Conservation (phyloP, 371 early-diverging fungal species). For the Syncephalastrum racemosum region DNA sequence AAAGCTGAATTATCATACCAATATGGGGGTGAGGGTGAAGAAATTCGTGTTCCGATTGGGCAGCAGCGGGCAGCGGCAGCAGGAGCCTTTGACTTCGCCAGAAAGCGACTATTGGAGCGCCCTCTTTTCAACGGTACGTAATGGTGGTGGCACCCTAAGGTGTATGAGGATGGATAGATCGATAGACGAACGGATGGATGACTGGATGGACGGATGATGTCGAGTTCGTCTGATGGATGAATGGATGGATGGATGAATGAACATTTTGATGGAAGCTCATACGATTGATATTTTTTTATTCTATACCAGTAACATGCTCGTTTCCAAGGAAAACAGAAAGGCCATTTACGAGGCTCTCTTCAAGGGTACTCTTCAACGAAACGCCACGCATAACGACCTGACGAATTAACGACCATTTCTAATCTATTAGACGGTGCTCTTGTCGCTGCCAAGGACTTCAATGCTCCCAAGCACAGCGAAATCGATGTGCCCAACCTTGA, state of each 20-base stretch:
- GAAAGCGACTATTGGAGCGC: too few relatives aligned
- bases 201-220: neutral
- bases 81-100: too few relatives aligned
- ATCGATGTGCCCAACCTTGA: slow-evolving; percentile 97
- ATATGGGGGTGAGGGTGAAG: too few relatives aligned
- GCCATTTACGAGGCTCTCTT: slow-evolving; percentile 91
- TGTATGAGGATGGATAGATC: neutral
- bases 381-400: neutral
- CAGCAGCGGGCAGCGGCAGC: too few relatives aligned
- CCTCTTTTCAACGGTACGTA: too few relatives aligned
- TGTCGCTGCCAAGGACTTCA: slow-evolving; percentile 98
- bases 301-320: slow-evolving; percentile 72
- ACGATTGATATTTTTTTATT: slow-evolving; percentile 2
- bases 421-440: slow-evolving; percentile 86
- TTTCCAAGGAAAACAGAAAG: slow-evolving; percentile 96
- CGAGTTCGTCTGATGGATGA: neutral
- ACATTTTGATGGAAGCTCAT: neutral
- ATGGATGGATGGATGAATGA: slow-evolving; percentile 14
- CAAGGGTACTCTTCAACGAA: slow-evolving; percentile 59
- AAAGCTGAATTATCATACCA: too few relatives aligned
- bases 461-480: slow-evolving; percentile 92
- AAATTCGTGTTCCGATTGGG: too few relatives aligned
- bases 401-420: neutral
- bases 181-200: slow-evolving; percentile 7
- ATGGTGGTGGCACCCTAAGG: too few relatives aligned